Evolutionary conservation across 176 grass and related monocot genomes (phyloP), one percentile per base, ranked within the genome.

Genomic region (Phoenix roebelenii): DNA sequence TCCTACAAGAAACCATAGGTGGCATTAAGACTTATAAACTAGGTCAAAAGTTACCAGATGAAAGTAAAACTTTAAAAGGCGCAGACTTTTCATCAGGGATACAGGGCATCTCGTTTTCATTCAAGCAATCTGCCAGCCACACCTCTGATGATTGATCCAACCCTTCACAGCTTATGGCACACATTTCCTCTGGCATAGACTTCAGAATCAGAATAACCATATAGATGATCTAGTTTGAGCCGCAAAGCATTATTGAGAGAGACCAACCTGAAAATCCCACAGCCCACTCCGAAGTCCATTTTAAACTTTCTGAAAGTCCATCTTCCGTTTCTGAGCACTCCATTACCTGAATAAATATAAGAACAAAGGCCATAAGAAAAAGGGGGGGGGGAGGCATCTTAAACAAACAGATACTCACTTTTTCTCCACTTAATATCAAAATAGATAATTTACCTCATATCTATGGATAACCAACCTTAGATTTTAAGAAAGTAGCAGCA

Each of bases 201-300:
- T 51, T 24, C 65, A 79, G 32, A 76, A 64, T 70, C 65, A 79
- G 58, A 25, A 55, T 71, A 64, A 48, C 7, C 23, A 52, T 12
- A 9, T 14, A 44, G 9, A 39, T 58, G 19, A 49, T 7, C 15
- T 16, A 59, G 28, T 10, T 52, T 50, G 25, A 52, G 39, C 1
- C 4, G 0, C 55, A 44, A 59, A 49, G 50, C 26, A 76, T 44
- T 10, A 39, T 44, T 44, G 29, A 52, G 18, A 63, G 51, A 50
- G 20, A 60, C 58, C 25, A 71, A 92, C 88, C 77, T 54, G 87
- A 77, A 72, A 92, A 74, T 39, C 77, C 77, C 69, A 85, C 71
- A 70, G 76, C 67, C 73, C 73, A 68, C 74, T 83, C 61, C 61
- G 68, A 44, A 19, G 64, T 51, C 68, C 61, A 76, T 18, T 76